A percentile compares a stretch with the other conserved stretches of the same genome.
Evolutionary conservation across 176 grass and related monocot genomes (phyloP).

Genomic region (Secale cereale): DNA sequence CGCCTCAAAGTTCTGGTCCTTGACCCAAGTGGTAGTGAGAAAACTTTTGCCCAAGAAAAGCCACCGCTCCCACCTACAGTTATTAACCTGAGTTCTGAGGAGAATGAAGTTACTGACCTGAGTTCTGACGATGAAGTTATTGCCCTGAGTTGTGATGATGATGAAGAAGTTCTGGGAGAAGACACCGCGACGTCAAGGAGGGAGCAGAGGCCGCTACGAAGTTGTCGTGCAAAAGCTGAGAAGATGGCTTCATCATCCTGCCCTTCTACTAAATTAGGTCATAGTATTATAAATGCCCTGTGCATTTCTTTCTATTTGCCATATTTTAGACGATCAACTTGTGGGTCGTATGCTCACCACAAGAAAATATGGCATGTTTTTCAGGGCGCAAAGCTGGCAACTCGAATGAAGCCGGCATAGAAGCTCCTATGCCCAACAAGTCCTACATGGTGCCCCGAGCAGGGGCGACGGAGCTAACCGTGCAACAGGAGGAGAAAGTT

Average conservation of each 20-base stretch:
- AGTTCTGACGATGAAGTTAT: background rate
- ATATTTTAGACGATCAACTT: too few relatives aligned
- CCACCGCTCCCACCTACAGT: background rate
- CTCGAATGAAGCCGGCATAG: too few relatives aligned
- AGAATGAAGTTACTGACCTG: background rate
- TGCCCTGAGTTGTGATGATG: background rate
- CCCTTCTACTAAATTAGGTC: background rate
- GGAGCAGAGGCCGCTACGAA: background rate
- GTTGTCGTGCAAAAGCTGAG: background rate
- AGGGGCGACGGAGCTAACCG: too few relatives aligned
- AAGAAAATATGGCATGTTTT: background rate
- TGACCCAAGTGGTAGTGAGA: background rate
- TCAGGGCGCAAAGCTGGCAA: background rate
- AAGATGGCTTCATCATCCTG: background rate
- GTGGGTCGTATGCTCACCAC: background rate
- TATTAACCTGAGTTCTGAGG: background rate
- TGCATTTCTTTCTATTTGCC: too few relatives aligned
- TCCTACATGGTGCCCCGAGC: background rate
- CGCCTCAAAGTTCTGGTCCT: background rate
- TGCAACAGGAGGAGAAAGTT: background rate
- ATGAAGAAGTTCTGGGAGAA: background rate
- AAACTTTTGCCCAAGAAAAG: background rate
- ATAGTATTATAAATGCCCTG: too few relatives aligned
- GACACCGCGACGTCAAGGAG: background rate
- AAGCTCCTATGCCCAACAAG: too few relatives aligned